phyloP scores from a whole-genome alignment of 768 basidiomycete genomes.

The Kwoniella pini region DNA sequence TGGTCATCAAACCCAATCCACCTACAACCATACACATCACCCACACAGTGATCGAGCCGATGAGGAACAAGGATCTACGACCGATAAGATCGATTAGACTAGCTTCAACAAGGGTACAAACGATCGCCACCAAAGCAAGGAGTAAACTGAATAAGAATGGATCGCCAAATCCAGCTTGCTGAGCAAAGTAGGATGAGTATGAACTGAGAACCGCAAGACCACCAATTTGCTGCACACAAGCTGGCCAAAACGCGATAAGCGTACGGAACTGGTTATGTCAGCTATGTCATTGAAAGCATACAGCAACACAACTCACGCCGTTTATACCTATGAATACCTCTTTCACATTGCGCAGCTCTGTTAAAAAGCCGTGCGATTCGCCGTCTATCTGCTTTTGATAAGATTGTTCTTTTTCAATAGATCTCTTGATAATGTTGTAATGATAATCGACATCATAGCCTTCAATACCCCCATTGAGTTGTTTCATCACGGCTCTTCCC shows the following conservation, averaged over 20 bases:
- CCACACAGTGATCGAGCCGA: constrained; percentile 27
- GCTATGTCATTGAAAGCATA: not conserved
- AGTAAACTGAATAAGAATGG: constrained; percentile 39
- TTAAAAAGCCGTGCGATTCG: constrained; percentile 22
- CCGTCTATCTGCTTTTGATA: constrained; percentile 15
- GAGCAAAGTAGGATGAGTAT: constrained; percentile 39
- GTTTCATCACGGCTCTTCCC: constrained; percentile 22
- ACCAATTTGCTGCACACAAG: constrained; percentile 32
- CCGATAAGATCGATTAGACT: constrained; percentile 34
- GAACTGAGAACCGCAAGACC: constrained; percentile 28
- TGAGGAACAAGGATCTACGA: constrained; percentile 33
- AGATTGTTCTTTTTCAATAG: constrained; percentile 25
- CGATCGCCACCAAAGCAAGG: constrained; percentile 28
- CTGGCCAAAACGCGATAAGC: constrained; percentile 38
- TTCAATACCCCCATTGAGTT: constrained; percentile 35
- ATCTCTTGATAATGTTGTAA: constrained; percentile 32
- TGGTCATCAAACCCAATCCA: constrained; percentile 27
- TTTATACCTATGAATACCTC: constrained; percentile 34
- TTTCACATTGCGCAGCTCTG: constrained; percentile 25
- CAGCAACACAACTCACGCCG: not conserved
- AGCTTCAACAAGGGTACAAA: constrained; percentile 31
- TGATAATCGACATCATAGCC: constrained; percentile 46
- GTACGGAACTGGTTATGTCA: constrained; percentile 33
- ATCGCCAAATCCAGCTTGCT: constrained; percentile 33
- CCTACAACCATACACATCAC: constrained; percentile 31